Conservation (phyloP, 148 eudicot genomes). For the Vaccinium macrocarpon region DNA sequence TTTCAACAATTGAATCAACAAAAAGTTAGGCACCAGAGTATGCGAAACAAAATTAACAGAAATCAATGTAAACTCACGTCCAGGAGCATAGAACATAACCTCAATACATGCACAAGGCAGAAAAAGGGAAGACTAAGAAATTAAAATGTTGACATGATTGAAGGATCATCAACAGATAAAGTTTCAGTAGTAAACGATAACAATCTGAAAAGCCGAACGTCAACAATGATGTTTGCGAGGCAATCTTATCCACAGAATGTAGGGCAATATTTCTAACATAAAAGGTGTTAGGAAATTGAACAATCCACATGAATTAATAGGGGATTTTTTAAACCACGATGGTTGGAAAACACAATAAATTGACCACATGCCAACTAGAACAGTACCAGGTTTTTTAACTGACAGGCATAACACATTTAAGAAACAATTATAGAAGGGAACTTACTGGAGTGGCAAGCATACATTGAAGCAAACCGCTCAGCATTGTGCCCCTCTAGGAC, state of each 20-base stretch:
- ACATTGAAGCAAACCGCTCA: constrained; percentile 87
- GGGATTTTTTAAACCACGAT: not conserved
- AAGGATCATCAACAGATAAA: not conserved
- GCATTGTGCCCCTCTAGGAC: constrained; percentile 93
- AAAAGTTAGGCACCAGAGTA: not conserved
- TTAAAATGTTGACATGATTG: not conserved
- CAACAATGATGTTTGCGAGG: not conserved
- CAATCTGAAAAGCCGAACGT: not conserved
- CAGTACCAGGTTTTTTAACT: not conserved
- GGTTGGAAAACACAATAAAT: not conserved
- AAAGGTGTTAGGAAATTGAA: not conserved
- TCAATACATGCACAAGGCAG: not conserved
- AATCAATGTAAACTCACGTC: constrained; percentile 11
- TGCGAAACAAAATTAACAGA: not conserved
- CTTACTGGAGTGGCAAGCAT: constrained; percentile 59
- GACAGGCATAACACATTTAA: not conserved
- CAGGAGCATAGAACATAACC: not conserved
- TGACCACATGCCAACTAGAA: not conserved
- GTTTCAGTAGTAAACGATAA: not conserved
- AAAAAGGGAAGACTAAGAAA: not conserved
- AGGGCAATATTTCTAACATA: not conserved
- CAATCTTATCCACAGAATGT: not conserved
- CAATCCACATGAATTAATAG: not conserved
- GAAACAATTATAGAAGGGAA: not conserved
- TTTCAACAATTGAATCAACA: not conserved